phyloP scores from a whole-genome alignment of 306 rosid species.

The Canavalia gladiata region DNA sequence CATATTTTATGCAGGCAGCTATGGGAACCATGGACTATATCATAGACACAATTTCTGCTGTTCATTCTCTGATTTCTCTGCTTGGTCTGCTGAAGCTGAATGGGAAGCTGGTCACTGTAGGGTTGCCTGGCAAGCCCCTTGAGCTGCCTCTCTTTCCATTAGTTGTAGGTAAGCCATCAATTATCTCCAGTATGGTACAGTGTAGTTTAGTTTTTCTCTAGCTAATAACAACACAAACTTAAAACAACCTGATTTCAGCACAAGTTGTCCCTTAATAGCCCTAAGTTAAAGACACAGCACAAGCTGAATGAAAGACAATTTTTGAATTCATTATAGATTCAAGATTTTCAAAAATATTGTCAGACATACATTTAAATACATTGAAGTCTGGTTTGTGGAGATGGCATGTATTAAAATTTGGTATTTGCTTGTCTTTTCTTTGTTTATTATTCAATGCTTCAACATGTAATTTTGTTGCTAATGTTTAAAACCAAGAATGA shows the following conservation, averaged over 20 bases:
- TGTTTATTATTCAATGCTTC: neutral
- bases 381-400: neutral
- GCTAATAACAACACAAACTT: conserved; percentile 13
- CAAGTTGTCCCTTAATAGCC: conserved; percentile 1
- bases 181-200: conserved; percentile 13
- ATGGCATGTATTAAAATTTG: neutral
- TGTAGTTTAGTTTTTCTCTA: neutral
- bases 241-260: conserved; percentile 12
- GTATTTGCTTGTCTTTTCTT: neutral
- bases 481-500: conserved; percentile 13
- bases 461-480: neutral
- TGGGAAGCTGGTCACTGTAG: conserved; percentile 82
- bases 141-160: conserved; percentile 75
- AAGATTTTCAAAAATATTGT: neutral
- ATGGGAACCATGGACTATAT: conserved; percentile 86
- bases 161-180: conserved; percentile 62
- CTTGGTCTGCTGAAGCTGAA: conserved; percentile 83
- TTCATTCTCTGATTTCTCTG: conserved; percentile 75
- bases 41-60: conserved; percentile 86
- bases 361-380: neutral
- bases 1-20: conserved; percentile 64
- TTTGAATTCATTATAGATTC: neutral
- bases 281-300: neutral
- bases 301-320: neutral
- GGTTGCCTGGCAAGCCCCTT: conserved; percentile 82